Evolutionary conservation across 2,329 filamentous ascomycete genomes (phyloP).

Genomic region (Hypoxylon sp.): DNA sequence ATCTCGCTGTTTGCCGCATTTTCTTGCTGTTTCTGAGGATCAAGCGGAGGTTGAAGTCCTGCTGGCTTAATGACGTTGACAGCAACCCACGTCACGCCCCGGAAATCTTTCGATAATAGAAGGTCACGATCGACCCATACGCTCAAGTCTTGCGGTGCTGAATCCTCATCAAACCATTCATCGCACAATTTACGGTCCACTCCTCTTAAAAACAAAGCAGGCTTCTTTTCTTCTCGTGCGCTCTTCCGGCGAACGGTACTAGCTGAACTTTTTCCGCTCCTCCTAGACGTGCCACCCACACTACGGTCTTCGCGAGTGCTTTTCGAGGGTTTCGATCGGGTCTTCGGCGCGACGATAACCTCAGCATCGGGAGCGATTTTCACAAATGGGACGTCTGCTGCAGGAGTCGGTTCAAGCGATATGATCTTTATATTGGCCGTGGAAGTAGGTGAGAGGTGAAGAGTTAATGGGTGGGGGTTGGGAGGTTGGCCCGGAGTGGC

Average conservation of each 20-base stretch:
- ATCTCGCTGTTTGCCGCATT: slow-evolving; percentile 70
- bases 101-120: slow-evolving; percentile 78
- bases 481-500: slow-evolving; percentile 65
- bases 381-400: slow-evolving; percentile 81
- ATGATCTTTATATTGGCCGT: slow-evolving; percentile 92
- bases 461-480: slow-evolving; percentile 82
- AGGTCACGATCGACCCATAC: slow-evolving; percentile 90
- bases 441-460: slow-evolving; percentile 95
- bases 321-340: slow-evolving; percentile 77
- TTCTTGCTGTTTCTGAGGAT: slow-evolving; percentile 78
- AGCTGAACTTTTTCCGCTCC: slow-evolving; percentile 80
- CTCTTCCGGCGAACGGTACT: slow-evolving; percentile 75
- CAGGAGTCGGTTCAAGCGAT: slow-evolving; percentile 81
- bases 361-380: slow-evolving; percentile 96
- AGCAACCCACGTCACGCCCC: slow-evolving; percentile 81
- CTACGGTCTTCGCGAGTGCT: slow-evolving; percentile 82
- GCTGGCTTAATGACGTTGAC: slow-evolving; percentile 91
- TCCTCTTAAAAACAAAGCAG: slow-evolving; percentile 83
- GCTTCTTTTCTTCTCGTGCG: slow-evolving; percentile 74
- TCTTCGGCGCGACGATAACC: slow-evolving; percentile 97
- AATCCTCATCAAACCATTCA: slow-evolving; percentile 84
- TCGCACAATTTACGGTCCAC: slow-evolving; percentile 78
- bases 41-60: slow-evolving; percentile 78
- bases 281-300: slow-evolving; percentile 82
- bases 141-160: slow-evolving; percentile 71